These are phyloP conservation scores for Starmerella ratchasimensis DNA, from an alignment of 805 yeast species.

Conservation along the genomic window DNA sequence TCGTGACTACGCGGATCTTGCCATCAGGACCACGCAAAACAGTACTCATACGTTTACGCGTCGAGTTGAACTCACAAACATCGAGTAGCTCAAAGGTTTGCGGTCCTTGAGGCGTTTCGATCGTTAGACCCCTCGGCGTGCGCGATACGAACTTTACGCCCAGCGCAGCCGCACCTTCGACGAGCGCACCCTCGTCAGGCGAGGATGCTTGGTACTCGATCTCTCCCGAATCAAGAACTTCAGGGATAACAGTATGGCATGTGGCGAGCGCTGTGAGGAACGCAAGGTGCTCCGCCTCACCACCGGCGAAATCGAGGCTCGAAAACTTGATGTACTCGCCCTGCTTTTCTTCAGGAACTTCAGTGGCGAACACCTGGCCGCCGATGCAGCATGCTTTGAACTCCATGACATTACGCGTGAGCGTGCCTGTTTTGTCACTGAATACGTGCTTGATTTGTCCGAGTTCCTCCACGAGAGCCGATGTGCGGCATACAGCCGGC, in stretches of 20 bases:
- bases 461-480: constrained; percentile 88
- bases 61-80: constrained; percentile 92
- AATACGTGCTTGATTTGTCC: constrained; percentile 95
- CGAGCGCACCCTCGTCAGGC: constrained; percentile 98
- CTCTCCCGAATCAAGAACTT: constrained; percentile 35
- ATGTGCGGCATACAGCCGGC: constrained; percentile 89
- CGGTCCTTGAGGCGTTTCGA: constrained; percentile 39
- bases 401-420: constrained; percentile 93
- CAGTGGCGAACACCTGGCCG: constrained; percentile 75
- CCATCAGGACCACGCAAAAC: constrained; percentile 92
- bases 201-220: constrained; percentile 97
- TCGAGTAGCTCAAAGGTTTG: constrained; percentile 65
- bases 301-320: neutral
- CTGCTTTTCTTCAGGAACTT: constrained; percentile 83
- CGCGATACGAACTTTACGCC: constrained; percentile 79
- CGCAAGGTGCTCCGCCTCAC: constrained; percentile 32
- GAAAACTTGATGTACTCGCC: constrained; percentile 53
- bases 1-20: constrained; percentile 69
- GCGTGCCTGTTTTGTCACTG: constrained; percentile 94
- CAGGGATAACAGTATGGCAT: constrained; percentile 97
- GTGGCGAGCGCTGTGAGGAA: constrained; percentile 75
- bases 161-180: constrained; percentile 82
- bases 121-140: constrained; percentile 66
- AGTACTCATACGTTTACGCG: constrained; percentile 95
- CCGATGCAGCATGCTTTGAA: constrained; percentile 87